Evolutionary conservation across 371 early-diverging fungal species (phyloP).

Genomic region (Rhizopus microsporus): DNA sequence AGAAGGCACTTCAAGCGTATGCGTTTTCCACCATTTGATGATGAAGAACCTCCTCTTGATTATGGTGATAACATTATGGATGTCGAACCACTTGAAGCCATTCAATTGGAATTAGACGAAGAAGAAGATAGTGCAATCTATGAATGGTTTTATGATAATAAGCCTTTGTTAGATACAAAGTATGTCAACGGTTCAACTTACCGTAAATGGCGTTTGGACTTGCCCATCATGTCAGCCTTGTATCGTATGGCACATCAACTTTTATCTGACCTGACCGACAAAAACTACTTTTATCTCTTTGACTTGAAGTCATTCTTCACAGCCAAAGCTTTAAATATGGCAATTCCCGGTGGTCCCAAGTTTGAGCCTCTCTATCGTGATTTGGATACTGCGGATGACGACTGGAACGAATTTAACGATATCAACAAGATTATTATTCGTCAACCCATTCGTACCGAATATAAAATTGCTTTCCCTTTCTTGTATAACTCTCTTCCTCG

Average conservation of each 20-base stretch:
- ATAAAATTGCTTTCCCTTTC: constrained; percentile 98
- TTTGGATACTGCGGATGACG: constrained; percentile 94
- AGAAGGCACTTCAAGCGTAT: constrained; percentile 98
- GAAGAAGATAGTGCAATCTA: constrained; percentile 93
- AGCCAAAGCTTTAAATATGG: constrained; percentile 96
- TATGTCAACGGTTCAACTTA: constrained; percentile 91
- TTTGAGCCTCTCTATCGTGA: constrained; percentile 97
- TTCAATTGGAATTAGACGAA: constrained; percentile 97
- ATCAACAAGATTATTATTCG: constrained; percentile 99
- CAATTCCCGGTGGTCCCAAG: constrained; percentile 99
- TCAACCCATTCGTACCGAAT: constrained; percentile 96
- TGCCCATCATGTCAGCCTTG: constrained; percentile 93
- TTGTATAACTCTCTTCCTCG: constrained; percentile 96
- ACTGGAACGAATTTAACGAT: constrained; percentile 99
- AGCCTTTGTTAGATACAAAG: constrained; percentile 85
- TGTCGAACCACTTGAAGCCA: constrained; percentile 96
- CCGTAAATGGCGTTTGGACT: constrained; percentile 87
- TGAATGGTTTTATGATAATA: constrained; percentile 98
- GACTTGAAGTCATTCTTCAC: constrained; percentile 94
- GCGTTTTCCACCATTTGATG: constrained; percentile 98
- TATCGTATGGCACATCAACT: constrained; percentile 93
- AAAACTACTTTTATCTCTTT: constrained; percentile 97
- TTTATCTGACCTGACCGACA: constrained; percentile 90
- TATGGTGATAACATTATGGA: constrained; percentile 98
- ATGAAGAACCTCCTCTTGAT: constrained; percentile 97